Evolutionary conservation across 2,329 filamentous ascomycete genomes (phyloP).

Genomic region (Sclerotinia borealis): DNA sequence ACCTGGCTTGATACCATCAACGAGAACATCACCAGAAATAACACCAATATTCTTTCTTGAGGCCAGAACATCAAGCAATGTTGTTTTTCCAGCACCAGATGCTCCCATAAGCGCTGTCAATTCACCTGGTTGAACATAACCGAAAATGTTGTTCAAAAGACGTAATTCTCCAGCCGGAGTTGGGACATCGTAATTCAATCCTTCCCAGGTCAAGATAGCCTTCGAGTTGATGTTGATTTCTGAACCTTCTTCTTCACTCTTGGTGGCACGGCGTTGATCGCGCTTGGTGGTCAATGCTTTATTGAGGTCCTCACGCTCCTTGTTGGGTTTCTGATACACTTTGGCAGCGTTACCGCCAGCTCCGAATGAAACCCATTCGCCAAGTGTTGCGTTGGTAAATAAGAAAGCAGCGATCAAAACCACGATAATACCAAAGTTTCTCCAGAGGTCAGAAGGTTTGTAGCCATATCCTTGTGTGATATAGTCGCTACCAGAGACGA

Average conservation of each 20-base stretch:
- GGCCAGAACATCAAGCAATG: conserved; percentile 58
- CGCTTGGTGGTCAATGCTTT: conserved; percentile 54
- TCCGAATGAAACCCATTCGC: conserved; percentile 72
- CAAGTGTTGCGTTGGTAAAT: conserved; percentile 66
- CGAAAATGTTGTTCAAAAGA: conserved; percentile 54
- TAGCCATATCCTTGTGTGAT: conserved; percentile 60
- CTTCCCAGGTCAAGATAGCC: conserved; percentile 78
- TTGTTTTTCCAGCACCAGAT: conserved; percentile 61
- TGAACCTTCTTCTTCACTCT: conserved; percentile 36
- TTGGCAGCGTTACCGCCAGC: conserved; percentile 77
- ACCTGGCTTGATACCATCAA: conserved; percentile 53
- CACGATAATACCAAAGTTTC: conserved; percentile 61
- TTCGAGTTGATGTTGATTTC: conserved; percentile 54
- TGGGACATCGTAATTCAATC: conserved; percentile 71
- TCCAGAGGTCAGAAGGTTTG: conserved; percentile 47
- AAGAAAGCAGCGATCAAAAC: conserved; percentile 72
- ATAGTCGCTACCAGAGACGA: conserved; percentile 63
- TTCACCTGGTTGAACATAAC: conserved; percentile 54
- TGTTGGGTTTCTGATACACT: conserved; percentile 65
- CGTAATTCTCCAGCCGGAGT: conserved; percentile 39
- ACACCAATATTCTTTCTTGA: conserved; percentile 59
- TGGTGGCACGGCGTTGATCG: conserved; percentile 45
- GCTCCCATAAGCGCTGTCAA: conserved; percentile 58
- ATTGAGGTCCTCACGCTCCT: conserved; percentile 62
- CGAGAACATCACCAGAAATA: conserved; percentile 55